Evolutionary conservation across 1,139 yeast species (phyloP), one percentile per base, ranked within the genome.

Genomic region (Yamadazyma friedrichii): DNA sequence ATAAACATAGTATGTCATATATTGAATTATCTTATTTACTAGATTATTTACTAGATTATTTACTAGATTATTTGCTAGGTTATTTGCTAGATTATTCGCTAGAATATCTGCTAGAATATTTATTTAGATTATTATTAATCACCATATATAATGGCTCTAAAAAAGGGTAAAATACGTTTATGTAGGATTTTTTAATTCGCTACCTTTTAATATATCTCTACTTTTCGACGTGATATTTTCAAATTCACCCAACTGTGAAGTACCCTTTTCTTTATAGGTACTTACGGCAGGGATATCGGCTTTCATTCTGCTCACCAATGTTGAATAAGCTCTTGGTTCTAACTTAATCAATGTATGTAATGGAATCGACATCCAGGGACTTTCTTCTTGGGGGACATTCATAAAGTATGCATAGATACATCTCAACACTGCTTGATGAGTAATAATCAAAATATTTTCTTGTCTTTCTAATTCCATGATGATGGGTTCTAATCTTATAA

Each of bases 361-460:
- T 8, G 99, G 99, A 42, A 93, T 95, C 37, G 95, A 88, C 96
- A 93, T 91, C 98, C 98, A 93, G 4, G 99, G 99, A 45, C 91
- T 80, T 59, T 89, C 94, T 55, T 93, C 97, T 62, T 91, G 98
- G 4, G 97, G 96, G 15, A 93, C 96, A 60, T 93, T 93, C 98
- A 93, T 94, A 60, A 91, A 93, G 62, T 94, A 93, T 4, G 98
- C 98, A 63, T 93, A 93, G 42, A 93, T 84, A 61, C 99, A 93
- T 55, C 99, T 79, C 53, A 93, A 73, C 16, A 93, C 98, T 0
- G 98, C 98, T 65, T 93, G 99, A 61, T 93, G 99, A 12, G 98
- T 94, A 34, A 94, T 94, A 48, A 93, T 93, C 60, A 94, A 73
- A 42, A 93, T 89, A 60, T 93, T 91, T 54, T 93, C 98, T 64